Evolutionary conservation across 2,329 filamentous ascomycete species (phyloP), one percentile per base, ranked within the genome.

Genomic region (Cercospora sp.): DNA sequence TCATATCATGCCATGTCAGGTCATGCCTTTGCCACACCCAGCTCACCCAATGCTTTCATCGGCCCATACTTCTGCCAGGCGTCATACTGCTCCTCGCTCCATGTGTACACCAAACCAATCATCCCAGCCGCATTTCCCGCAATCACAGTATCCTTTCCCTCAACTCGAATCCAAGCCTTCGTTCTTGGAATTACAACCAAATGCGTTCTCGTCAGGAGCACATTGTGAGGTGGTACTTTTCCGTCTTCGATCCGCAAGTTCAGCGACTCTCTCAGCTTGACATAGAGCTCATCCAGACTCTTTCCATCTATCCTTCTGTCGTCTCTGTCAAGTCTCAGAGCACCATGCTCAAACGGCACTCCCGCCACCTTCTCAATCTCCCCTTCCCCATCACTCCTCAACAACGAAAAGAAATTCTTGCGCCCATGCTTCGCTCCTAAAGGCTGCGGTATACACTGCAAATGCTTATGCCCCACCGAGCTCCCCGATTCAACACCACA

Each of bases 401-500:
- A 66, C 13, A 53, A 61, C 45, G 64, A 63, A 33, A 72, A 59
- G 60, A 67, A 73, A 57, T 31, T 65, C 60, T 23, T 58, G 63
- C 64, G 20, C 48, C 48, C 23, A 55, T 55, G 48, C 23, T 45
- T 60, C 18, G 20, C 51, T 18, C 39, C 23, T 13, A 55, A 70
- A 3, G 80, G 79, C 60, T 75, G 72, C 0, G 77, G 79, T 60
- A 83, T 77, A 1, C 83, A 65, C 67, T 83, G 81, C 67, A 83
- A 73, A 72, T 83, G 81, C 70, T 83, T 83, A 72, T 84, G 81
- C 3, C 80, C 80, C 64, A 82, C 78, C 13, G 78, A 81, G 1
- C 76, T 79, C 18, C 82, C 82, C 60, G 79, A 79, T 28, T 81
- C 79, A 51, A 80, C 78, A 13, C 82, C 82, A 61, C 81, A 83